Evolutionary conservation across 768 basidiomycete species (phyloP), one percentile per base, ranked within the genome.

Genomic region (Mycena haematopus): DNA sequence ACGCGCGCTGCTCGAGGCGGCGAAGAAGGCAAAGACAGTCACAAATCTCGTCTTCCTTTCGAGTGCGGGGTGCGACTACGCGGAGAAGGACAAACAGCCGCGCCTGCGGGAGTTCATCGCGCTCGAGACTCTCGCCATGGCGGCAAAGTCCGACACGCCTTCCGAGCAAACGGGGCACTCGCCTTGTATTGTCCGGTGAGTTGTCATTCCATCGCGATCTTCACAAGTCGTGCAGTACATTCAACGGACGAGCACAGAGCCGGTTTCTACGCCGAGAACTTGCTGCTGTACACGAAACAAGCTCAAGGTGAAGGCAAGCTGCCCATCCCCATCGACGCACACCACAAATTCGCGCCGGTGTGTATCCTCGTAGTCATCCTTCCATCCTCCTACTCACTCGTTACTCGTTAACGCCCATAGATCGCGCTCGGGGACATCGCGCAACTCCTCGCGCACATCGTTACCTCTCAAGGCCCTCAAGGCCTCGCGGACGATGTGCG

Each of bases 101-200:
- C 63, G 70, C 19, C 62, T 76, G 35, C 68, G 72, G 22, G 73
- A 76, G 65, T 75, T 75, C 61, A 65, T 74, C 59, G 71, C 71
- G 15, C 66, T 76, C 58, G 75, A 76, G 69, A 47, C 65, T 17
- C 60, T 72, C 57, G 68, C 65, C 17, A 67, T 75, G 69, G 61
- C 67, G 62, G 33, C 65, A 38, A 74, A 74, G 63, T 55, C 60
- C 10, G 52, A 65, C 38, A 46, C 68, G 21, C 50, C 58, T 22
- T 65, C 71, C 8, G 22, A 25, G 10, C 57, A 74, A 53, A 47
- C 59, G 6, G 75, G 71, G 25, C 70, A 71, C 46, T 71, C 69
- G 54, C 68, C 72, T 17, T 74, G 72, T 60, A 50, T 58, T 47
- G 47, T 58, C 47, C 33, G 56, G 56, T 58, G 56, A 36, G 42